phyloP scores from a whole-genome alignment of 306 rosid genomes.

The Trifolium repens region DNA sequence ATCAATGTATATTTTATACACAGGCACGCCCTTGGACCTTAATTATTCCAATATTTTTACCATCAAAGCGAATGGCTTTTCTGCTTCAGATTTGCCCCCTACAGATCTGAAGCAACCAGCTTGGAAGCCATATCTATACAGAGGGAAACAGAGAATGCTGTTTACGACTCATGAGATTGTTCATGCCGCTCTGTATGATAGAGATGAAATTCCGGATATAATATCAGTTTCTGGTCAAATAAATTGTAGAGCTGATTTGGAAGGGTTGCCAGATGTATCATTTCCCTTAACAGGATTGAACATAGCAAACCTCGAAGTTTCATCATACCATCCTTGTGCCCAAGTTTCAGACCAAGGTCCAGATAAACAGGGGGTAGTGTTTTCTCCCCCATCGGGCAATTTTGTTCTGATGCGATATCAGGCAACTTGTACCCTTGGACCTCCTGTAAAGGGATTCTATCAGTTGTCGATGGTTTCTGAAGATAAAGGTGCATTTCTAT shows the following conservation, averaged over 20 bases:
- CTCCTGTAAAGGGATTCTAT: slow-evolving; percentile 89
- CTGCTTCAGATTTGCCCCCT: slow-evolving; percentile 80
- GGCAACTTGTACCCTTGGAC: slow-evolving; percentile 72
- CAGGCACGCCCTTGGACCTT: slow-evolving; percentile 96
- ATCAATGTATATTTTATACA: slow-evolving; percentile 32
- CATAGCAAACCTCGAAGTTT: slow-evolving; percentile 61
- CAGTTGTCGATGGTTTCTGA: slow-evolving; percentile 98
- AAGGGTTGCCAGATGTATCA: slow-evolving; percentile 97
- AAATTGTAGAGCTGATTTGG: slow-evolving; percentile 89
- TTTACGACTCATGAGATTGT: slow-evolving; percentile 80
- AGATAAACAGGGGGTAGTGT: slow-evolving; percentile 88
- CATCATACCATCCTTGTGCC: slow-evolving; percentile 86
- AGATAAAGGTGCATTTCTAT: slow-evolving; percentile 96
- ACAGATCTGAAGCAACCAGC: slow-evolving; percentile 94
- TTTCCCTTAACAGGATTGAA: slow-evolving; percentile 76
- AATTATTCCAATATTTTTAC: slow-evolving; percentile 73
- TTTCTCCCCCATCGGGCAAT: slow-evolving; percentile 95
- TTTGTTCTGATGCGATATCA: slow-evolving; percentile 87
- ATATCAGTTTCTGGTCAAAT: slow-evolving; percentile 87
- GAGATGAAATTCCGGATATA: slow-evolving; percentile 91
- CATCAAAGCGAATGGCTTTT: slow-evolving; percentile 80
- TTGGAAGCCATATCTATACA: slow-evolving; percentile 94
- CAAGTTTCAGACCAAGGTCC: slow-evolving; percentile 85
- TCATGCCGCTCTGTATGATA: slow-evolving; percentile 88
- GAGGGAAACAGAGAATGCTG: slow-evolving; percentile 83